Base-by-base conservation (phyloP, 2,329 filamentous ascomycete genomes). In the Curvularia eragrostidis region DNA sequence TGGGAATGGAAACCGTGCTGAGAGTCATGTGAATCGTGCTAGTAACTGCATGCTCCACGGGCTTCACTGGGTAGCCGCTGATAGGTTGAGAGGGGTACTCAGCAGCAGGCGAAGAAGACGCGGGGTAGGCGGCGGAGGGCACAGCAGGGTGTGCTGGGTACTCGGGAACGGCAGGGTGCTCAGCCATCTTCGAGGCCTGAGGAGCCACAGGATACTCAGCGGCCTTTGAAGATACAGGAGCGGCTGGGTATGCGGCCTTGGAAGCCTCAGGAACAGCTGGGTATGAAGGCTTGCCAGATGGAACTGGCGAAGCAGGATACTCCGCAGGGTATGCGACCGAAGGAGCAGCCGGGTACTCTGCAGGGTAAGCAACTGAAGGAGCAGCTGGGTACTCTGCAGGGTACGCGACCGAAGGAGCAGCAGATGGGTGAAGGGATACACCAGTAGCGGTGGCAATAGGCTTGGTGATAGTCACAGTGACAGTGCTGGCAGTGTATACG, bases 391-490 rank as follows among this genome's bases (percentile, higher is more conserved):
- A 41, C 32, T 34, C 32, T 2, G 19, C 51, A 12, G 52, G 38
- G 32, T 59, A 57, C 1, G 34, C 34, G 2, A 36, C 56, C 1
- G 55, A 58, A 12, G 58, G 32, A 36, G 50, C 49, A 9, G 49
- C 38, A 13, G 59, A 60, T 7, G 61, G 59, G 51, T 68, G 61
- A 15, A 57, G 58, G 9, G 65, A 60, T n/a, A 64, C 56, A 24
- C 61, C 51, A 10, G 68, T 69, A 15, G 61, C 54, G 3, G 65
- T 49, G 19, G 64, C 56, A 46, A 65, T 55, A 9, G 72, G 72
- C 63, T 73, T 74, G 41, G 71, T 75, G 39, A 75, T 61, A 3
- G 72, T 75, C 23, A 74, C 67, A 1, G 71, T 75, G 8, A 69
- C 64, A 3, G 70, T 71, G 56, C 63, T 63, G 32, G 67, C 65